Base-by-base conservation (phyloP, 306 rosid species). In the Pueraria montana region DNA sequence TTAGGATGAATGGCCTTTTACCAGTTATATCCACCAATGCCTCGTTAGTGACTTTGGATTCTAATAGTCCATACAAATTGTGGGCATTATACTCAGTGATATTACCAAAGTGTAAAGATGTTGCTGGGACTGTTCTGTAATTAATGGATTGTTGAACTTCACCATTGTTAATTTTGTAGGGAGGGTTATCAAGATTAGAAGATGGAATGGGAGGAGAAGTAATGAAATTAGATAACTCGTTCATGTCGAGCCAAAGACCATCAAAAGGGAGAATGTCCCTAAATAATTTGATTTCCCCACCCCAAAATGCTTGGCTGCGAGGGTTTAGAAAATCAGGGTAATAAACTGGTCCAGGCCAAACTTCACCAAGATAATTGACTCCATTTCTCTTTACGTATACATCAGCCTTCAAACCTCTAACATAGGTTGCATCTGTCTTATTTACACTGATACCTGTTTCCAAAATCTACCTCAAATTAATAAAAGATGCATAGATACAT, bases 191-290 rank as follows among this genome's bases (percentile, higher is more conserved):
- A 82, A 93, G 91, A 45, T 24, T 87, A 42, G 96, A 95, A 52
- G 24, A 14, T 64, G 90, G 83, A 46, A 17, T 79, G 16, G 88
- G 82, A 52, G 85, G 63, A 10, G 98, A 91, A 30, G 92, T 89
- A 11, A 82, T 88, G 84, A 93, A 91, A 82, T 89, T 95, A 20
- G 97, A 84, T 45, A 91, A 0, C 75, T 95, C 98, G 38, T 95
- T 95, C 98, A 95, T 95, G 84, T 95, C 97, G 34, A 95, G 61
- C 98, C 98, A 95, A 46, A 95, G 78, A 74, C 98, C 98, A 62
- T 95, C 97, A 70, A 93, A 84, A 36, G 96, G 90, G 55, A 95
- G 87, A 59, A 73, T 46, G 18, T 82, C 90, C 36, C 24, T 83
- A 82, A 95, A 93, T 43, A 82, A 32, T 87, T 87, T 89, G 64